Conservation (phyloP, 345 rosid species). For the Theobroma cacao region DNA sequence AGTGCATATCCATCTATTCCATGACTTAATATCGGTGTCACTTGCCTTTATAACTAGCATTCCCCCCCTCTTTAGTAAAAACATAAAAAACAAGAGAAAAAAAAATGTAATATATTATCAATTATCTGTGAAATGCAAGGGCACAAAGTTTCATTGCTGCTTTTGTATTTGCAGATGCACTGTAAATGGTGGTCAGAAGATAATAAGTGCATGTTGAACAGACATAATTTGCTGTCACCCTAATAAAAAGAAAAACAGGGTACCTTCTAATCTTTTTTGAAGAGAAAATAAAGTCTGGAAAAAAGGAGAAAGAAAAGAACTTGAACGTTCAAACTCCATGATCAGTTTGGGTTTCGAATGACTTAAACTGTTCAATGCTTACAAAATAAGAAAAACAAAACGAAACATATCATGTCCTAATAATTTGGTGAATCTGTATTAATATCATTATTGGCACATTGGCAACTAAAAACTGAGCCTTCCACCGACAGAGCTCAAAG, state of each 20-base stretch:
- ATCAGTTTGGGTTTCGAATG: too few species aligned
- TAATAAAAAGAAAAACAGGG: neutral
- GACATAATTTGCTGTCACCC: neutral
- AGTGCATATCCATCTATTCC: too few species aligned
- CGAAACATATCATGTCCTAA: neutral
- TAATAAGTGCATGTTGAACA: neutral
- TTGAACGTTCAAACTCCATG: neutral
- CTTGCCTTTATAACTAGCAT: too few species aligned
- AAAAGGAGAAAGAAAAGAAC: neutral
- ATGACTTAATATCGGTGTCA: too few species aligned
- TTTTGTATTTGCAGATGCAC: neutral
- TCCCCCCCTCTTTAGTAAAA: too few species aligned
- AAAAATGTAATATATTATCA: neutral
- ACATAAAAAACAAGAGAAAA: neutral
- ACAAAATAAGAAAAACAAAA: neutral
- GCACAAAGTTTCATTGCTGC: neutral
- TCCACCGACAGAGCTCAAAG: neutral
- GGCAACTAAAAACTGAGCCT: neutral
- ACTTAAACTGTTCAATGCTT: too few species aligned
- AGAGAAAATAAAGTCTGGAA: neutral
- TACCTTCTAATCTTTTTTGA: neutral
- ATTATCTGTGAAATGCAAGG: neutral
- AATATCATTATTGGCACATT: neutral
- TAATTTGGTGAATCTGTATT: neutral
- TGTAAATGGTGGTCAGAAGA: neutral